phyloP scores from a whole-genome alignment of 139 green algal genomes.

The Coccomyxa sp. region DNA sequence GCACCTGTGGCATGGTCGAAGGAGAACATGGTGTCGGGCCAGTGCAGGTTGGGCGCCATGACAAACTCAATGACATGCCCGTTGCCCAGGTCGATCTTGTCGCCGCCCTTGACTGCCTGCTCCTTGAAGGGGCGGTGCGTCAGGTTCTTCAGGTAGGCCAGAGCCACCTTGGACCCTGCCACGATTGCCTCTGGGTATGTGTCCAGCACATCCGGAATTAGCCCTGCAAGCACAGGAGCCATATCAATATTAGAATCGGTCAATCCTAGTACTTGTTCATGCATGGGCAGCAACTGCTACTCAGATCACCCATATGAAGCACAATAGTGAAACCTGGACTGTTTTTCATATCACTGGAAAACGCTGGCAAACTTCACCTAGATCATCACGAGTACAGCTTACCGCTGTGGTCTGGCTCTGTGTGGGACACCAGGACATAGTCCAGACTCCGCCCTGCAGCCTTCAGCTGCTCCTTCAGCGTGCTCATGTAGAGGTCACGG shows the following conservation, averaged over 20 bases:
- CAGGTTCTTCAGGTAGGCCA: conserved; percentile 68
- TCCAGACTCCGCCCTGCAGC: conserved; percentile 52
- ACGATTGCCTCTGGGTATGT: conserved; percentile 76
- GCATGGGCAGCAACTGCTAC: background rate
- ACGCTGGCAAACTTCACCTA: too few relatives aligned
- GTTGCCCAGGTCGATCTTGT: conserved; percentile 73
- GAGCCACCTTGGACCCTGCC: conserved; percentile 71
- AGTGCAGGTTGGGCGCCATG: conserved; percentile 97
- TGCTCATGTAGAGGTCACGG: conserved; percentile 73
- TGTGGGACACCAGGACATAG: conserved; percentile 84
- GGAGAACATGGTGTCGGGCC: conserved; percentile 91
- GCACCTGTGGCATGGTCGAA: conserved; percentile 73
- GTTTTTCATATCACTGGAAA: too few relatives aligned
- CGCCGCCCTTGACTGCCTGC: conserved; percentile 77
- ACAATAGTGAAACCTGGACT: too few relatives aligned
- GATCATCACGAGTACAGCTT: background rate
- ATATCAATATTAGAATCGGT: background rate
- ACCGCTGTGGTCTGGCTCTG: conserved; percentile 90
- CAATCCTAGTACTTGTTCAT: background rate
- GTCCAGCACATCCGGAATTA: conserved; percentile 85
- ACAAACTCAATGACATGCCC: conserved; percentile 94
- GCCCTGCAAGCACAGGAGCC: conserved; percentile 21
- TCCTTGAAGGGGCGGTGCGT: conserved; percentile 60
- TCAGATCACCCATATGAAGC: background rate
- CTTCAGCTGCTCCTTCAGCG: conserved; percentile 49